Conservation (phyloP, 139 green algal species). For the Coccomyxa sp. region DNA sequence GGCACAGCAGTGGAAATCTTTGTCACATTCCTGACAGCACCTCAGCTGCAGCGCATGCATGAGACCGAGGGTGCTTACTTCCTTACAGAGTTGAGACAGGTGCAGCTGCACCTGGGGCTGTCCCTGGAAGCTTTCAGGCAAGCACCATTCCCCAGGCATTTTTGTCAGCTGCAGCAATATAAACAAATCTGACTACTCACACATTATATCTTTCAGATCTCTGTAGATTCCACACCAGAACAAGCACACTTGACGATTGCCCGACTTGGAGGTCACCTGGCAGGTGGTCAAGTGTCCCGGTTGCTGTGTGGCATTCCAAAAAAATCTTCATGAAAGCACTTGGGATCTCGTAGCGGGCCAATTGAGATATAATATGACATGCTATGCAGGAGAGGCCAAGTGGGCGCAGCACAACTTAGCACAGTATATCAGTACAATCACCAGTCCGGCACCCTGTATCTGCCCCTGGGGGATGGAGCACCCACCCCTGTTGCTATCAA, state of each 20-base stretch:
- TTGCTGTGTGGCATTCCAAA: neutral
- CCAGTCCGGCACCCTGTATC: slow-evolving; percentile 36
- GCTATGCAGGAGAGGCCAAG: neutral
- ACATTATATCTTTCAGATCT: neutral
- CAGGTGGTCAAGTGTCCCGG: no score
- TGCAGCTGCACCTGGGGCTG: slow-evolving; percentile 39
- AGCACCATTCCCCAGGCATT: neutral
- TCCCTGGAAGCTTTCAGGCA: slow-evolving; percentile 20
- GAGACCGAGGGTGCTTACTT: slow-evolving; percentile 57
- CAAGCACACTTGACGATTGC: no score
- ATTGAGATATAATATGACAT: neutral
- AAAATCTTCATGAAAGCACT: no score
- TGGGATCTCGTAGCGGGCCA: no score
- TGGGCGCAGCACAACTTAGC: neutral
- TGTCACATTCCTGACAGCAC: slow-evolving; percentile 43
- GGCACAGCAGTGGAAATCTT: slow-evolving; percentile 43
- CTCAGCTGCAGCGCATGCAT: slow-evolving; percentile 45
- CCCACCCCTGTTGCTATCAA: slow-evolving; percentile 15
- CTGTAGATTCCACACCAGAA: neutral
- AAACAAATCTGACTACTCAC: neutral
- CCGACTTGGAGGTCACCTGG: no score
- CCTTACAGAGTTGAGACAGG: slow-evolving; percentile 24
- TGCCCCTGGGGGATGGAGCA: slow-evolving; percentile 14
- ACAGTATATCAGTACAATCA: slow-evolving; percentile 54
- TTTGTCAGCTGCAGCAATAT: neutral